These are phyloP conservation scores for Endocalyx cinctus DNA, from an alignment of 2,329 filamentous ascomycete species.

Conservation along the genomic window DNA sequence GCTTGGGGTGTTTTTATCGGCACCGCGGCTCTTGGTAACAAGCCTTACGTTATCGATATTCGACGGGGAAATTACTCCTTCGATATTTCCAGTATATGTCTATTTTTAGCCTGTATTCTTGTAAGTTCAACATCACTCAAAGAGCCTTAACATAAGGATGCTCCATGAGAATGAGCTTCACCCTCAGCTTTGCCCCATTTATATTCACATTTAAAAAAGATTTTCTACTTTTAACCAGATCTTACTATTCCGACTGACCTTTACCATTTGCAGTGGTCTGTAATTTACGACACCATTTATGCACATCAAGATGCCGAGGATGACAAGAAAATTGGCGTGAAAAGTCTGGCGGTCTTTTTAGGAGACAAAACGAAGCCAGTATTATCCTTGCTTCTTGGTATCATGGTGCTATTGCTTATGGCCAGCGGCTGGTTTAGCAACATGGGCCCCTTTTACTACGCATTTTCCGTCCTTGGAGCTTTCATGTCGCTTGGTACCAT, in stretches of 20 bases:
- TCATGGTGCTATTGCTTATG: conserved; percentile 1
- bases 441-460: conserved; percentile 3
- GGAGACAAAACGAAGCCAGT: conserved; percentile 3
- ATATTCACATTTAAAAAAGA: too few species aligned
- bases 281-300: conserved; percentile 27
- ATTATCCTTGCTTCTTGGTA: conserved; percentile 1
- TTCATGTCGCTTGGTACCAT: conserved; percentile 4
- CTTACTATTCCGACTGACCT: too few species aligned
- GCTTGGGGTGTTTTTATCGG: conserved; percentile 19
- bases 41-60: too few species aligned
- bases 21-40: conserved; percentile 4
- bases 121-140: too few species aligned
- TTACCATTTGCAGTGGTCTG: too few species aligned
- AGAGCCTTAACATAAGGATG: too few species aligned
- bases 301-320: conserved; percentile 22
- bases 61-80: conserved; percentile 5
- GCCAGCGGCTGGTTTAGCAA: neutral
- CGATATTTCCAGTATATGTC: conserved; percentile 6
- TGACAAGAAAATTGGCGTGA: conserved; percentile 20
- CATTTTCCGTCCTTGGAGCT: conserved; percentile 5
- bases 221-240: too few species aligned
- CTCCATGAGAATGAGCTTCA: too few species aligned
- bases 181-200: too few species aligned
- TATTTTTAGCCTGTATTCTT: conserved; percentile 12
- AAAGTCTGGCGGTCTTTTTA: conserved; percentile 20